Evolutionary conservation across 1,139 yeast species (phyloP).

Genomic region (Candida smagusa): DNA sequence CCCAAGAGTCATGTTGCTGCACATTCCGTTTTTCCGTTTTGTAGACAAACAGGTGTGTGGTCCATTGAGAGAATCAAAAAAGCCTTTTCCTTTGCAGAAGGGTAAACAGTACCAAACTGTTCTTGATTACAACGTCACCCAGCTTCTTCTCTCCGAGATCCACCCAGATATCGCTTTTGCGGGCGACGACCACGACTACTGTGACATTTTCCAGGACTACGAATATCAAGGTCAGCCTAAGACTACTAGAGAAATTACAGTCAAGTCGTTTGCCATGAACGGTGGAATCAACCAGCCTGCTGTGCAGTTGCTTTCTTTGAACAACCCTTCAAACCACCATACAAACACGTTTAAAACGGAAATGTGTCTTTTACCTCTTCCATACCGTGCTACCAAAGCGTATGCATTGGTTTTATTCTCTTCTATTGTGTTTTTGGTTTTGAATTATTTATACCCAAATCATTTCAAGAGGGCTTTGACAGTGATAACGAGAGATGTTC

Average conservation of each 20-base stretch:
- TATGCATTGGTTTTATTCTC: slow-evolving; percentile 25
- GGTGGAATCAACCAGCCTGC: slow-evolving; percentile 87
- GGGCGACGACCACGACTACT: slow-evolving; percentile 97
- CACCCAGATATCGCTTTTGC: slow-evolving; percentile 72
- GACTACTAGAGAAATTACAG: slow-evolving; percentile 71
- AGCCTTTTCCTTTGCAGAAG: slow-evolving; percentile 59
- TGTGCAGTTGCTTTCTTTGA: slow-evolving; percentile 71
- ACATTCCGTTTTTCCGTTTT: slow-evolving; percentile 72
- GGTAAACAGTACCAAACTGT: slow-evolving; percentile 85
- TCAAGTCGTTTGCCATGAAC: slow-evolving; percentile 89
- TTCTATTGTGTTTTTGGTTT: slow-evolving; percentile 7
- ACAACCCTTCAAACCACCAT: slow-evolving; percentile 37
- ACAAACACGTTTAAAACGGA: slow-evolving; percentile 40
- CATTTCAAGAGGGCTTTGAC: slow-evolving; percentile 1
- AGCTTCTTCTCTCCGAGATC: slow-evolving; percentile 51
- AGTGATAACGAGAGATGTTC: neutral
- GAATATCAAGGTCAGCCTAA: slow-evolving; percentile 25
- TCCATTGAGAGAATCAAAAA: slow-evolving; percentile 57
- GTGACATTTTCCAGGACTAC: slow-evolving; percentile 67
- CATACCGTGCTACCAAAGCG: slow-evolving; percentile 49
- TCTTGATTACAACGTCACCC: slow-evolving; percentile 54
- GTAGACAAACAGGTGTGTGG: slow-evolving; percentile 60
- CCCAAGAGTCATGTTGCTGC: slow-evolving; percentile 73
- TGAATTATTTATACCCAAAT: slow-evolving; percentile 9
- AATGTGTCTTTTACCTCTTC: slow-evolving; percentile 72